Conservation (phyloP, 2,329 filamentous ascomycete species). For the Cordyceps militaris region DNA sequence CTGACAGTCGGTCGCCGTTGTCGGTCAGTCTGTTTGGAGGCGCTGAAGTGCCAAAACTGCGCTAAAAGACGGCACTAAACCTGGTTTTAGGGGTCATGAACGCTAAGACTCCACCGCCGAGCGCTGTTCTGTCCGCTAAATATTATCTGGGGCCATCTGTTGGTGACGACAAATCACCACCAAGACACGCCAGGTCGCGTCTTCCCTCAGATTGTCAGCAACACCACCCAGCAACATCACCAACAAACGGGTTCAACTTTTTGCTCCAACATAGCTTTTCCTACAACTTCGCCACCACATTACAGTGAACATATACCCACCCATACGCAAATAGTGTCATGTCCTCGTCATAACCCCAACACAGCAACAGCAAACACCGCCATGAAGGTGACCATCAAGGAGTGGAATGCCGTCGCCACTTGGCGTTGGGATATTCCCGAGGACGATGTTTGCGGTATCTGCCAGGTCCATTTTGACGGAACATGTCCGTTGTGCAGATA, state of each 20-base stretch:
- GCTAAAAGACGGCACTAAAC: too few species aligned
- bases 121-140: neutral
- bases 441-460: slow-evolving; percentile 97
- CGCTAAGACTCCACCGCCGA: neutral
- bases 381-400: slow-evolving; percentile 94
- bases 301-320: too few species aligned
- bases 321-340: neutral
- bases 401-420: slow-evolving; percentile 90
- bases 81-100: neutral
- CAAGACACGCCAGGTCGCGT: slow-evolving; percentile 1
- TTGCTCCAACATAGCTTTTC: too few species aligned
- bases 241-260: too few species aligned
- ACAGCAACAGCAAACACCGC: slow-evolving; percentile 13
- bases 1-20: slow-evolving; percentile 4
- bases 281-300: neutral
- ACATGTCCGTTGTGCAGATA: slow-evolving; percentile 98
- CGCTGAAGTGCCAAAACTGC: neutral
- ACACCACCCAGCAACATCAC: too few species aligned
- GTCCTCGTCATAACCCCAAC: neutral
- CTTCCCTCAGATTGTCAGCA: neutral
- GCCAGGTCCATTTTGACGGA: slow-evolving; percentile 94
- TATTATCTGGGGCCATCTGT: neutral
- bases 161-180: neutral
- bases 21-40: neutral
- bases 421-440: slow-evolving; percentile 98